Evolutionary conservation across 1,139 yeast species (phyloP).

Genomic region (Hanseniaspora uvarum): DNA sequence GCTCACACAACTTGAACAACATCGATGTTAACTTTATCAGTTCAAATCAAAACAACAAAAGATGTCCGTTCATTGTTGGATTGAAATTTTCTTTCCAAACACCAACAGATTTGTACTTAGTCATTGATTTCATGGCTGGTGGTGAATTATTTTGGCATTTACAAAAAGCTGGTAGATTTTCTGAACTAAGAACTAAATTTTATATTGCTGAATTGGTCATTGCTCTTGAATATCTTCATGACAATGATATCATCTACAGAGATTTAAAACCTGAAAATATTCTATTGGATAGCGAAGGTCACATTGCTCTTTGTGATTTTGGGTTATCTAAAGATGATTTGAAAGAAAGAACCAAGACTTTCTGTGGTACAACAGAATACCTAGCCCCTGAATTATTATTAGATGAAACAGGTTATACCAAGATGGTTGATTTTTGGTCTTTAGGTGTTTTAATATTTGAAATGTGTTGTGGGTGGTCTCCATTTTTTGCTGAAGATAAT

Average conservation of each 20-base stretch:
- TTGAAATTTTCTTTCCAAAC: conserved; percentile 93
- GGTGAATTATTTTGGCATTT: conserved; percentile 97
- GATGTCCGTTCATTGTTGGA: conserved; percentile 85
- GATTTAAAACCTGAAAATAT: conserved; percentile 94
- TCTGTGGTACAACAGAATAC: conserved; percentile 94
- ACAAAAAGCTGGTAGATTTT: conserved; percentile 87
- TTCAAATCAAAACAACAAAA: conserved; percentile 39
- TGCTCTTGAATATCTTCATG: conserved; percentile 86
- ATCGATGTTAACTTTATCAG: conserved; percentile 1
- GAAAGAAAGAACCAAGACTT: conserved; percentile 90
- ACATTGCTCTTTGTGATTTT: conserved; percentile 91
- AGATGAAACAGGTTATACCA: conserved; percentile 76
- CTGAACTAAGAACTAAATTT: conserved; percentile 87
- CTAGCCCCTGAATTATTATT: conserved; percentile 70
- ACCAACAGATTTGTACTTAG: conserved; percentile 78
- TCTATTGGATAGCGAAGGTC: conserved; percentile 88
- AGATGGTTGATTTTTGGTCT: conserved; percentile 84
- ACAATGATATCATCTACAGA: conserved; percentile 85
- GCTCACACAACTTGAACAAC: background rate
- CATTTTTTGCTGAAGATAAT: conserved; percentile 91
- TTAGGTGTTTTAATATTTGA: conserved; percentile 71
- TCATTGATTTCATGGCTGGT: conserved; percentile 96
- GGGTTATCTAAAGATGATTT: conserved; percentile 91
- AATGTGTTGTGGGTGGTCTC: conserved; percentile 99
- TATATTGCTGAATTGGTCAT: conserved; percentile 90